Evolutionary conservation across 768 basidiomycete genomes (phyloP), one percentile per base, ranked within the genome.

Genomic region (Hericium alpestre): DNA sequence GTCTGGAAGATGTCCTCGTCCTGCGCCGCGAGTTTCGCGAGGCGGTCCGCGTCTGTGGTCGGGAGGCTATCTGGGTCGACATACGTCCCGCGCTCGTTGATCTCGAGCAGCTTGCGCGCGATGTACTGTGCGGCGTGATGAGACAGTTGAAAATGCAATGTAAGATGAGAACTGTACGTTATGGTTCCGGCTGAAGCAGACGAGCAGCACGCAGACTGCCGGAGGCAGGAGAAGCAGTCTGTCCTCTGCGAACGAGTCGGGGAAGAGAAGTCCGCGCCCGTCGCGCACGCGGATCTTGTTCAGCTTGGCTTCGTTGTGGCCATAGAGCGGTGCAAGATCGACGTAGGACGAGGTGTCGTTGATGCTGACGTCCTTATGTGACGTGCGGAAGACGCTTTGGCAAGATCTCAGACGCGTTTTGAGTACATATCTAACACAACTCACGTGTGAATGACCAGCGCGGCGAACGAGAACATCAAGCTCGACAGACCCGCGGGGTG

Each of bases 151-250:
- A 3, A 47, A 12, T 23, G 25, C 25, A 27, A 47, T 54, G 7
- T 54, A 47, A 1, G 54, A 52, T 43, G 55, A 37, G 3, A 16
- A 12, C 70, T 84, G 60, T 61, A 90, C 90, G 64, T 90, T 93
- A 65, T 93, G 90, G 59, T 93, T 93, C n/a, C 90, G 79, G 65
- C 77, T 89, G 76, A 92, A 93, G n/a, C 90, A 66, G n/a, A 92
- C 78, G 20, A 93, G 76, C n/a, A 92, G 67, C 4, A 77, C 81
- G 58, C 84, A 82, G 53, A 83, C 81, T 1, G 82, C 83, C 0
- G 90, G 90, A 1, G 90, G 90, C n/a, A 92, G 79, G 8, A 89
- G 74, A 20, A 90, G 72, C 4, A 93, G 71, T 40, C 90, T 74
- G 59, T 90, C 84, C 65, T 93, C 91, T 0, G 87, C 81, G 64